Conservation (phyloP, 164 flowering plant species). For the Santalum album region DNA sequence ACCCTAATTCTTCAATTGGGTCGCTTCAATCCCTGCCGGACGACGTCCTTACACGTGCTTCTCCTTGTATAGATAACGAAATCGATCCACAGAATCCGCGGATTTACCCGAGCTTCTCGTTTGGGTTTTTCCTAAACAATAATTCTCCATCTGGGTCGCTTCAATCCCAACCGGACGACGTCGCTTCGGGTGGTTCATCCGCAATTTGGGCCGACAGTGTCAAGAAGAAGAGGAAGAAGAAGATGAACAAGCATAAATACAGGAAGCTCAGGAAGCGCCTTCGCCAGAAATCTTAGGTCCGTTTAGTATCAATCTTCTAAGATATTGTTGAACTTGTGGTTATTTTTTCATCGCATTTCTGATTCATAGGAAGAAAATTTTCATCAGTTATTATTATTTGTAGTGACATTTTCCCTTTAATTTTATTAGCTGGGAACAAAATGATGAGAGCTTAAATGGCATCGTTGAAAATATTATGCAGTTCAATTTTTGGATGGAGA, state of each 20-base stretch:
- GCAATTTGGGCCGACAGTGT: slow-evolving; percentile 67
- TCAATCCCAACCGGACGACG: slow-evolving; percentile 11
- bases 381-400: too few species aligned
- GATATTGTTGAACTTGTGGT: too few species aligned
- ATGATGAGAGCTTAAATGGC: too few species aligned
- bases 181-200: slow-evolving; percentile 10
- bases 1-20: slow-evolving; percentile 23
- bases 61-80: slow-evolving; percentile 5
- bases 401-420: too few species aligned
- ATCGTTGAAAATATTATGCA: too few species aligned
- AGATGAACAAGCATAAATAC: slow-evolving; percentile 80
- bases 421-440: too few species aligned
- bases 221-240: slow-evolving; percentile 84
- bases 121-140: slow-evolving; percentile 25
- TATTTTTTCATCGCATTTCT: too few species aligned
- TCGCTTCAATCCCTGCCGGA: slow-evolving; percentile 12
- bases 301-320: too few species aligned
- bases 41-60: background rate
- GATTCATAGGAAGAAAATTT: too few species aligned
- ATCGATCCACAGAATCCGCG: background rate
- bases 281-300: slow-evolving; percentile 28
- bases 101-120: slow-evolving; percentile 34
- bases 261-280: slow-evolving; percentile 59
- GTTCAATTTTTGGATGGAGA: too few species aligned
- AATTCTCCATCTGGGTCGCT: slow-evolving; percentile 17